A percentile compares a stretch with the other conserved stretches of the same genome.
phyloP scores from a whole-genome alignment of 352 stramenopile genomes.

The Phytophthora citrophthora region DNA sequence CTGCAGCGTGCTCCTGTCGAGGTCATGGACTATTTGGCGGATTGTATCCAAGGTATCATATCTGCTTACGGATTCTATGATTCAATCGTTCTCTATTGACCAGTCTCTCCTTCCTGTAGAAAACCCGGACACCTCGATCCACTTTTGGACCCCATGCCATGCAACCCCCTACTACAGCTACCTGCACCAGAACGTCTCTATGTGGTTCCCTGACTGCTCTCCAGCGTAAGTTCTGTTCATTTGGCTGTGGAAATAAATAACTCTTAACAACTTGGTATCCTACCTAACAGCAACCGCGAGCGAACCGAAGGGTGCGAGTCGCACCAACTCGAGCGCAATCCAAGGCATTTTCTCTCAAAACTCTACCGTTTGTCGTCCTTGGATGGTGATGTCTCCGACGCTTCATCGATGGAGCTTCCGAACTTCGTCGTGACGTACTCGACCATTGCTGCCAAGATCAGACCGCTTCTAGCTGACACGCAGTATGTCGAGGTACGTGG shows the following conservation, averaged over 20 bases:
- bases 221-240: conserved; percentile 53
- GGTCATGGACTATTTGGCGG: conserved; percentile 83
- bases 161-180: conserved; percentile 90
- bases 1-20: conserved; percentile 69
- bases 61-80: neutral
- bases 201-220: conserved; percentile 89
- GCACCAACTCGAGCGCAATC: conserved; percentile 66
- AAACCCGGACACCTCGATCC: conserved; percentile 56
- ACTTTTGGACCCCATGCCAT: conserved; percentile 89
- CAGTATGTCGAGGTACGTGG: conserved; percentile 56
- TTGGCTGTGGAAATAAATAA: neutral
- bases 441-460: conserved; percentile 54
- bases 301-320: conserved; percentile 67
- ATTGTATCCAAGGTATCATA: conserved; percentile 55
- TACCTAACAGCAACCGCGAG: conserved; percentile 55
- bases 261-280: conserved; percentile 2
- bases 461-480: conserved; percentile 45
- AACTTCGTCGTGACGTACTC: conserved; percentile 76
- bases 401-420: conserved; percentile 44
- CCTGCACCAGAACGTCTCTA: conserved; percentile 80
- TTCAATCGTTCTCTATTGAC: neutral
- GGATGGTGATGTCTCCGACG: conserved; percentile 22
- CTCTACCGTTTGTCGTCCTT: conserved; percentile 54
- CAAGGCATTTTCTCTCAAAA: conserved; percentile 54
- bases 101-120: conserved; percentile 17